Evolutionary conservation across 2,329 filamentous ascomycete genomes (phyloP), one percentile per base, ranked within the genome.

Genomic region (Colletotrichum sp.): DNA sequence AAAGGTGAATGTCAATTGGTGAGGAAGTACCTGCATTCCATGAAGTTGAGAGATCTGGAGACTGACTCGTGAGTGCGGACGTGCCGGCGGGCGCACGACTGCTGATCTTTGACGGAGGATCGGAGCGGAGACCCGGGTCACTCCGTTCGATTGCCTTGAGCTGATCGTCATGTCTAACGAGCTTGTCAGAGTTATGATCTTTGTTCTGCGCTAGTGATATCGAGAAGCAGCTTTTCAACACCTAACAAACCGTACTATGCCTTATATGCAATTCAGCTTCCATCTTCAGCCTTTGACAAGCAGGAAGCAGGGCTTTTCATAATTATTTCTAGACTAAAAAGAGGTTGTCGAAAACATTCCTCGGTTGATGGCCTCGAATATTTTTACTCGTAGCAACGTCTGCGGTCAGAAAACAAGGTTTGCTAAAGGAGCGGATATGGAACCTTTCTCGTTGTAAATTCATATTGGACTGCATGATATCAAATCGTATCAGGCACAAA

Each of bases 241-340:
- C 36, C 15, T 39, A 39, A 36, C 34, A 16, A 36, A 36, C 34
- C 7, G 15, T 39, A 16, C 15, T 8, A 19, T 19, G 15, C 36
- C 19, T 49, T 49, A 12, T 9, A 12, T 49, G 39, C 5, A n/a
- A 3, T n/a, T 7, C 39, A 22, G 39, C 39, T n/a, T 49, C 4
- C 2, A n/a, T 49, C 9, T n/a, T 3, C 9, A 49, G 0, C 39
- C 39, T 49, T 49, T 49, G 19, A n/a, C 19, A 49, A 0, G 39
- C 5, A 49, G 3, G 3, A 22, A 49, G 0, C 4, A 49, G 9
- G 39, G 2, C 9, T 12, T n/a, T 4, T n/a, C 3, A n/a, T 4
- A n/a, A 12, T 22, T 6, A 12, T 1, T 0, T n/a, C 9, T 49
- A 12, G 9, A 22, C 1, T n/a, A 49, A 2, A 12, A 49, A 49